Percentiles rank a stretch among this genome's conserved stretches.
Evolutionary conservation across 257 asterid genomes (phyloP).

Genomic region (Sherardia arvensis): DNA sequence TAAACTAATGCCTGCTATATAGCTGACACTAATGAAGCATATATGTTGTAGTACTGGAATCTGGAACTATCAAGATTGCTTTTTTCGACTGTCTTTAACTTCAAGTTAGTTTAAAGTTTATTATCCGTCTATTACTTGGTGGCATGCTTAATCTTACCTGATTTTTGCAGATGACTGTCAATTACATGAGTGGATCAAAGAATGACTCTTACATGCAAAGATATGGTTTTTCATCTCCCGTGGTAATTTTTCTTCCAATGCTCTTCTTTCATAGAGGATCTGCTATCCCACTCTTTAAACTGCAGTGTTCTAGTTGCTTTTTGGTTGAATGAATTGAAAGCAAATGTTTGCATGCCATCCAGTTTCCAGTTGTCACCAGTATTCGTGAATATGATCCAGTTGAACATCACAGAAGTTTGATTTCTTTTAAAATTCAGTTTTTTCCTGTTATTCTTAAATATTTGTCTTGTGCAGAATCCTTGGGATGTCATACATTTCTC

Average conservation of each 20-base stretch:
- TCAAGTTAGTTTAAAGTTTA: neutral
- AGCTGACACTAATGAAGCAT: neutral
- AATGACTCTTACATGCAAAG: slow-evolving; percentile 74
- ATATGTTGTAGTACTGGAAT: neutral
- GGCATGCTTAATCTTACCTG: neutral
- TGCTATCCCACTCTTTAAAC: neutral
- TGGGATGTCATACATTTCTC: slow-evolving; percentile 91
- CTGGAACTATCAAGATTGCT: neutral
- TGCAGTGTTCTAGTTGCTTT: neutral
- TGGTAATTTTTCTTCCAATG: slow-evolving; percentile 41
- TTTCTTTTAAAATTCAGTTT: slow-evolving; percentile 2
- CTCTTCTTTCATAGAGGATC: neutral
- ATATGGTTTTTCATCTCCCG: slow-evolving; percentile 95
- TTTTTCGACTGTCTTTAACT: neutral
- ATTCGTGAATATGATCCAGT: neutral
- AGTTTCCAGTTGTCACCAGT: neutral
- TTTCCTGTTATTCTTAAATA: neutral
- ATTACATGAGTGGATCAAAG: slow-evolving; percentile 69
- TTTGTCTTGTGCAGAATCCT: slow-evolving; percentile 67
- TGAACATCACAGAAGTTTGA: neutral
- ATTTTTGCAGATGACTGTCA: slow-evolving; percentile 78
- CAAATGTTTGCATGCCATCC: neutral
- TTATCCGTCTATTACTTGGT: neutral
- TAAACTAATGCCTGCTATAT: neutral
- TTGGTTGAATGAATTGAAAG: neutral